These are phyloP conservation scores for Eucalyptus tenuipes DNA, from an alignment of 345 rosid species.

Conservation along the genomic window DNA sequence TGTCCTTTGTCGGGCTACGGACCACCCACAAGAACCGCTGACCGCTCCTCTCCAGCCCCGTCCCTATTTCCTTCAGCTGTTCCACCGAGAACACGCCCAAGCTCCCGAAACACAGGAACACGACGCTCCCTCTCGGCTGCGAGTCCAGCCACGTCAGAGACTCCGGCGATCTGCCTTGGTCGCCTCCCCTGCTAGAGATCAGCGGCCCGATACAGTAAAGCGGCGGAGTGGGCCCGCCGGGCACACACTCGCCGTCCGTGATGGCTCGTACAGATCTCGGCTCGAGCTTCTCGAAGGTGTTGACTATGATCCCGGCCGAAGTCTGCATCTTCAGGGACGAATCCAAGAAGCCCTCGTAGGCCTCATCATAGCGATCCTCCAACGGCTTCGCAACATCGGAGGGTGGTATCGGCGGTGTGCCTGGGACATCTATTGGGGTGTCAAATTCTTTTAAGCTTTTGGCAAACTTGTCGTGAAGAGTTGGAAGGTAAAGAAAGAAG, in stretches of 20 bases:
- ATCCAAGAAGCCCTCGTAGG: conserved; percentile 8
- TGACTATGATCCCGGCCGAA: conserved; percentile 33
- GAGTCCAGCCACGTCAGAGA: conserved; percentile 34
- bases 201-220: conserved; percentile 51
- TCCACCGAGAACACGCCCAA: conserved; percentile 24
- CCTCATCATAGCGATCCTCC: conserved; percentile 7
- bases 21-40: conserved; percentile 50
- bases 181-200: neutral
- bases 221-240: conserved; percentile 12
- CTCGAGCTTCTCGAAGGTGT: conserved; percentile 50
- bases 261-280: conserved; percentile 16
- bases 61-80: conserved; percentile 32
- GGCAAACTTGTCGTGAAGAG: conserved; percentile 10
- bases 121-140: conserved; percentile 37
- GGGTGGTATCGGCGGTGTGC: conserved; percentile 16
- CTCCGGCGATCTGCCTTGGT: neutral
- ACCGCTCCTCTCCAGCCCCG: conserved; percentile 33
- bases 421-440: conserved; percentile 16
- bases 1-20: conserved; percentile 12
- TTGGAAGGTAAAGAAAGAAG: conserved; percentile 9
- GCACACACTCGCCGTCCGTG: conserved; percentile 28
- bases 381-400: conserved; percentile 2
- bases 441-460: conserved; percentile 17
- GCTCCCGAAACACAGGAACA: conserved; percentile 56
- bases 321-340: neutral